A percentile compares a stretch with the other conserved stretches of the same genome.
These are phyloP conservation scores for Bombardia bombarda DNA, from an alignment of 495 filamentous ascomycete species.

Conservation along the genomic window DNA sequence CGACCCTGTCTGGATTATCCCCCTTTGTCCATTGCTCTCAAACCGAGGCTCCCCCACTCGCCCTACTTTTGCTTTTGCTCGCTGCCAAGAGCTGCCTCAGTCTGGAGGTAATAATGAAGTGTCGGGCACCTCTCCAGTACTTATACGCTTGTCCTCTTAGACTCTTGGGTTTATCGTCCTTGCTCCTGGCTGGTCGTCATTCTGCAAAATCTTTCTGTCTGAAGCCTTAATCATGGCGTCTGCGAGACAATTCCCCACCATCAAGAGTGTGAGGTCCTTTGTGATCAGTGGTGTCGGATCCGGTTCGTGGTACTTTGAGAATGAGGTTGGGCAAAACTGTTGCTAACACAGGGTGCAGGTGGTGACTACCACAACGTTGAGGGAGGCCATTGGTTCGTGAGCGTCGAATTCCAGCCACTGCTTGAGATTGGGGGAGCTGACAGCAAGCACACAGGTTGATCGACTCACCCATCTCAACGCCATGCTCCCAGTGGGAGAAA, in stretches of 20 bases:
- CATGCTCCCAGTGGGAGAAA: constrained; percentile 80
- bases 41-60: not conserved
- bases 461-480: constrained; percentile 83
- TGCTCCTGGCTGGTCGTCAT: too few relatives aligned
- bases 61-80: not conserved
- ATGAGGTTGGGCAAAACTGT: not conserved
- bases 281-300: constrained; percentile 81
- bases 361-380: constrained; percentile 96
- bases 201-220: too few relatives aligned
- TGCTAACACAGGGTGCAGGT: constrained; percentile 22
- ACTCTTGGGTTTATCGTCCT: not conserved
- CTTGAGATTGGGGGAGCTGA: not conserved
- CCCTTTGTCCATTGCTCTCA: not conserved
- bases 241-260: constrained; percentile 53
- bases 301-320: constrained; percentile 32
- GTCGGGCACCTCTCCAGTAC: too few relatives aligned
- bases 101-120: too few relatives aligned
- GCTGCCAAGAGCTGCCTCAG: not conserved
- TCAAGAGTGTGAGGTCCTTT: constrained; percentile 74
- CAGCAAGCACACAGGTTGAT: constrained; percentile 56
- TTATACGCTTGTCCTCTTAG: too few relatives aligned
- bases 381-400: constrained; percentile 74
- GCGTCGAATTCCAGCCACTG: too few relatives aligned
- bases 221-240: too few relatives aligned
- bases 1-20: not conserved